Conservation (phyloP, 2,329 filamentous ascomycete species). For the Sporothrix inflata region DNA sequence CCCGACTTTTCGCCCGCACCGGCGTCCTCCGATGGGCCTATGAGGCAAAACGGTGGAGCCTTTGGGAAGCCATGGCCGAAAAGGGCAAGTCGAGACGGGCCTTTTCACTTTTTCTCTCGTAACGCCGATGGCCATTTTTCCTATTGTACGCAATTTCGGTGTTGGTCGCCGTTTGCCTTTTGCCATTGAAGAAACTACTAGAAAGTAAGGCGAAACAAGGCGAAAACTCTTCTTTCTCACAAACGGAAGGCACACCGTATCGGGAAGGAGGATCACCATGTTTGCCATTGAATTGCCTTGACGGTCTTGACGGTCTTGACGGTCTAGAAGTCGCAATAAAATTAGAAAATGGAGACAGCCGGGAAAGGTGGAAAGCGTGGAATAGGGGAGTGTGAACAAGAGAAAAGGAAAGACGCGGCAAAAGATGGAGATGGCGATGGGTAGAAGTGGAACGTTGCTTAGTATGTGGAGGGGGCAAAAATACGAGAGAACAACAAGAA, state of each 20-base stretch:
- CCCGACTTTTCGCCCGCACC: not conserved
- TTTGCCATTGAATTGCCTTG: not conserved
- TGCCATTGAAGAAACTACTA: not conserved
- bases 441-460: slow-evolving; percentile 11
- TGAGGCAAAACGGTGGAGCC: not conserved
- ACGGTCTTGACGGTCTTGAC: slow-evolving; percentile 19
- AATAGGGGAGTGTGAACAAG: not conserved
- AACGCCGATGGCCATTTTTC: slow-evolving; percentile 1
- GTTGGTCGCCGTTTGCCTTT: not conserved
- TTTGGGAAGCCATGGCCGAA: not conserved
- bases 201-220: not conserved
- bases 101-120: not conserved
- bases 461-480: not conserved
- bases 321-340: slow-evolving; percentile 9
- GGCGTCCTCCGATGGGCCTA: slow-evolving; percentile 24
- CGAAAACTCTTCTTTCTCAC: not conserved
- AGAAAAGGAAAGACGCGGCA: slow-evolving; percentile 17
- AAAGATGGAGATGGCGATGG: not conserved
- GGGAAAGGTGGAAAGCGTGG: not conserved
- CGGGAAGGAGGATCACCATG: not conserved
- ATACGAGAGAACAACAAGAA: not conserved
- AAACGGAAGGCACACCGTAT: slow-evolving; percentile 10
- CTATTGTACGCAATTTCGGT: no score
- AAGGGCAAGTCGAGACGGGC: slow-evolving; percentile 13
- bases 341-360: slow-evolving; percentile 5